Evolutionary conservation across 495 filamentous ascomycete genomes (phyloP).

Genomic region (Monascus purpureus): DNA sequence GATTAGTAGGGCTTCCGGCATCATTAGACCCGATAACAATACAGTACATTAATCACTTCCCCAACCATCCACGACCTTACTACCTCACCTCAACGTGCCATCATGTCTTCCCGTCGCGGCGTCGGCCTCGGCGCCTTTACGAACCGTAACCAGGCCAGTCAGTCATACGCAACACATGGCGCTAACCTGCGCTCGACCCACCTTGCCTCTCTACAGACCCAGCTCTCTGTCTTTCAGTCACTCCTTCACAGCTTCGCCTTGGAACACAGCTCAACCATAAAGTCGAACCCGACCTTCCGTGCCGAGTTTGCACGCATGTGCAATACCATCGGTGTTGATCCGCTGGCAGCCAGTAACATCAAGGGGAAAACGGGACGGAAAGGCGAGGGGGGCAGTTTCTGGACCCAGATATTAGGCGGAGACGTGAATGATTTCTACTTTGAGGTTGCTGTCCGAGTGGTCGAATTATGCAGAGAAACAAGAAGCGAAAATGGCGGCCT

Average conservation of each 20-base stretch:
- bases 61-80: too few relatives aligned
- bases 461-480: constrained; percentile 82
- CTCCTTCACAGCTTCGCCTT: constrained; percentile 87
- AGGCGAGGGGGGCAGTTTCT: constrained; percentile 51
- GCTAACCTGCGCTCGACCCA: constrained; percentile 67
- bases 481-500: constrained; percentile 85
- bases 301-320: constrained; percentile 98
- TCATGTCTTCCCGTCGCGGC: constrained; percentile 42
- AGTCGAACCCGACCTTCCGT: constrained; percentile 85
- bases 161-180: constrained; percentile 82
- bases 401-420: constrained; percentile 82
- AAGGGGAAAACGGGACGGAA: constrained; percentile 35
- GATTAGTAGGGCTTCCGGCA: constrained; percentile 15
- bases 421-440: constrained; percentile 98
- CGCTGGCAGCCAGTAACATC: constrained; percentile 59
- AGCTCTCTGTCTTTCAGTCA: constrained; percentile 90
- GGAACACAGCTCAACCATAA: constrained; percentile 87
- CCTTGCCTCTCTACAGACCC: constrained; percentile 68
- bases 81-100: too few relatives aligned
- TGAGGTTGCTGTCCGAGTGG: constrained; percentile 82
- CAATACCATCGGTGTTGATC: constrained; percentile 90
- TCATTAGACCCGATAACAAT: constrained; percentile 5
- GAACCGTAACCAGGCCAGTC: constrained; percentile 61
- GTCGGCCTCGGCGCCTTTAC: constrained; percentile 89
- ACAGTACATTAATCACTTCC: too few relatives aligned